Base-by-base conservation (phyloP, 768 basidiomycete species). In the Imleria badia region DNA sequence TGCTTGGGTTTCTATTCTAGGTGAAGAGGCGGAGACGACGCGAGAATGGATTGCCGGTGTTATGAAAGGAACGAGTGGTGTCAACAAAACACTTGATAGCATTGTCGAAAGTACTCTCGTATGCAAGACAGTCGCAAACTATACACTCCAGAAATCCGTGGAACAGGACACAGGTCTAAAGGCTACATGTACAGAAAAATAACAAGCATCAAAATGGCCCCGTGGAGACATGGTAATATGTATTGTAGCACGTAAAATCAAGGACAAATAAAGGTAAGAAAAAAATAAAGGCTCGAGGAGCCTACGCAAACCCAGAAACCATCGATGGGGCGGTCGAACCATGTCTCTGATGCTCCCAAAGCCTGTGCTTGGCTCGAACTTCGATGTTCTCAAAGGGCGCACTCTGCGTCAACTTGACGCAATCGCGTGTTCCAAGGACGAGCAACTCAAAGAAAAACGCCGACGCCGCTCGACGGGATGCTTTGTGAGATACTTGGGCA, bases 371-470 rank as follows among this genome's bases (percentile, higher is more conserved):
- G 26, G 85, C 86, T 11, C 79, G 74, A 31, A 98, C 77, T 63
- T 89, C 82, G 53, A 98, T 97, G 71, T 96, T 93, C 57, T 86
- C 89, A 65, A 92, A 97, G 1, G 92, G 76, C 9, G 75, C 76
- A 6, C 68, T 63, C 69, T 99, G 97, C 8, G 83, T 73, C 41
- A 99, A 72, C 62, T 89, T 84, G 61, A 99, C 76, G 66, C 90
- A 94, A 69, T 98, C 95, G 33, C 91, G 86, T 5, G 96, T 98
- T 11, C 93, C 87, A 2, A 99, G 83, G 2, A 98, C 93, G 29
- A 99, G 85, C 33, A 98, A 73, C 71, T 99, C 97, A 68, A 99
- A 99, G 80, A 99, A 99, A 78, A 99, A 98, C 2, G 93, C 86
- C 1, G 96, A 85, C 2, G 96, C 94, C 13, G 94, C 97, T 39